Evolutionary conservation across 345 rosid genomes (phyloP), one percentile per base, ranked within the genome.

Genomic region (Chamaenerion angustifolium): DNA sequence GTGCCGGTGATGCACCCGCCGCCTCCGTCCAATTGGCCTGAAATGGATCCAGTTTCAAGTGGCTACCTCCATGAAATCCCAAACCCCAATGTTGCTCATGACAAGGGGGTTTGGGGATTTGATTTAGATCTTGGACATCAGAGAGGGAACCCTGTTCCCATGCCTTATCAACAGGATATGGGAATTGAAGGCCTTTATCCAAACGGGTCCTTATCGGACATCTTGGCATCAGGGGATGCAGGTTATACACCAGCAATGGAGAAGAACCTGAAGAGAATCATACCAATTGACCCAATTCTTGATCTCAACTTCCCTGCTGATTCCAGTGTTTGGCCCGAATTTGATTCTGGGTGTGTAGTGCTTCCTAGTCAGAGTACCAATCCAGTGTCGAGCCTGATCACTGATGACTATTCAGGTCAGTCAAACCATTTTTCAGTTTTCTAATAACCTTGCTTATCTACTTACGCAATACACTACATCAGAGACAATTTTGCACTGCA

Each of bases 31-130:
- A 49, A 42, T 21, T 49, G 35, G 48, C 48, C 48, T 0, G 55
- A 49, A n/a, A 27, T 50, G 27, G 16, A 11, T 43, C 16, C 12
- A 40, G 52, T 47, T 8, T 46, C 56, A 45, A 40, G 46, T 60
- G 58, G 42, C n/a, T 52, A 60, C 47, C 56, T 21, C 41, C 57
- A 51, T 18, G 64, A 60, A 23, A 40, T 46, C 14, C 47, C 57
- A 6, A 40, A 40, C 27, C 11, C 41, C 19, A 46, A 35, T n/a
- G 45, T 14, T 21, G 27, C 16, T 51, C 52, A 23, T 45, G 55
- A 42, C 10, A 14, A 44, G 8, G 49, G 35, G 27, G 49, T 40
- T 25, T 51, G 42, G 6, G 55, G 55, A 18, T 11, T 48, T 10
- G 25, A 50, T 4, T 21, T 56, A 12, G 59, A 46, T 40, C 37